phyloP scores from a whole-genome alignment of 1,284 basidiomycete genomes.

The Cutaneotrichosporon arboriforme region DNA sequence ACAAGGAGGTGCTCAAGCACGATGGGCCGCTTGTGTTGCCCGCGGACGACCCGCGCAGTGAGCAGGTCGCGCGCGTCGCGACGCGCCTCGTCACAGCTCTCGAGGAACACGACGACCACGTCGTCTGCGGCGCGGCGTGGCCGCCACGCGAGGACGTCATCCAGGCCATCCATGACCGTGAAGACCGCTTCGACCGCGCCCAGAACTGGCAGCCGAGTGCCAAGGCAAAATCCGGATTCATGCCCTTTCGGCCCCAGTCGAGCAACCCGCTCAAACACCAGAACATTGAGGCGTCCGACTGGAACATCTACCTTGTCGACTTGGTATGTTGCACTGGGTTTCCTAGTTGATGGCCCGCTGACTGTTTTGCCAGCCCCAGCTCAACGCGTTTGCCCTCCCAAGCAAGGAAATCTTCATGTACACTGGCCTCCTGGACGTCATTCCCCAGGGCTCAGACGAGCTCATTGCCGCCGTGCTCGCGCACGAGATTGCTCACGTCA shows the following conservation, averaged over 20 bases:
- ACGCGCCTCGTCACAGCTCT: constrained; percentile 44
- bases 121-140: constrained; percentile 48
- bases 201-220: constrained; percentile 36
- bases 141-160: constrained; percentile 38
- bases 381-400: constrained; percentile 53
- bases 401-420: constrained; percentile 53
- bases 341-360: constrained; percentile 2
- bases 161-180: constrained; percentile 31
- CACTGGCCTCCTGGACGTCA: constrained; percentile 50
- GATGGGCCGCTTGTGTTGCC: constrained; percentile 49
- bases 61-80: constrained; percentile 44
- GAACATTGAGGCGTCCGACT: constrained; percentile 46
- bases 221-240: constrained; percentile 38
- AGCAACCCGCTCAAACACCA: constrained; percentile 49
- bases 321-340: constrained; percentile 46
- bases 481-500: constrained; percentile 52
- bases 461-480: constrained; percentile 51
- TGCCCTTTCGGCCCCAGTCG: constrained; percentile 46
- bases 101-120: constrained; percentile 46
- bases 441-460: constrained; percentile 47
- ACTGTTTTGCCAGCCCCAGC: constrained; percentile 42
- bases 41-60: constrained; percentile 42
- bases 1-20: constrained; percentile 46
- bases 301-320: constrained; percentile 52
- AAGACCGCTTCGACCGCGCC: constrained; percentile 11